These are phyloP conservation scores for Blastomyces percursus DNA, from an alignment of 2,329 filamentous ascomycete species.

Conservation along the genomic window DNA sequence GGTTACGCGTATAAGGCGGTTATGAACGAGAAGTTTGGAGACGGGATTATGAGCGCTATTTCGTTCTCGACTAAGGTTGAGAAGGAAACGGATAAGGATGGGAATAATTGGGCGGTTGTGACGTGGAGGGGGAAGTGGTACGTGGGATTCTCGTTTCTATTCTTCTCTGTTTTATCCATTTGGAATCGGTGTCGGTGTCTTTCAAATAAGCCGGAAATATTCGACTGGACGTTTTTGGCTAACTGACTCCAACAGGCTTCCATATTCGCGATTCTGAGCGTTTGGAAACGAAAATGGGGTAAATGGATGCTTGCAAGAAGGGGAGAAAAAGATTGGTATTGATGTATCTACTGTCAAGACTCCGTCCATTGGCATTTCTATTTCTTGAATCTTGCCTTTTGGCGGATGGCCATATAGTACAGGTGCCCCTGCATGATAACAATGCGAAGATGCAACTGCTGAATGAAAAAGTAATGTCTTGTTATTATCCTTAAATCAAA, in stretches of 20 bases:
- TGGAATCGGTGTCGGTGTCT: not conserved
- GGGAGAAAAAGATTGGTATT: not conserved
- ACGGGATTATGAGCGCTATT: conserved; percentile 96
- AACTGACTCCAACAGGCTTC: conserved; percentile 26
- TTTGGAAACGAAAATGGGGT: not conserved
- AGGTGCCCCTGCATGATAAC: not conserved
- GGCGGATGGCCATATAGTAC: not conserved
- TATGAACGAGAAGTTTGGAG: conserved; percentile 87
- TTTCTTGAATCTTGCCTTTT: not conserved
- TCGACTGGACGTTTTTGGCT: conserved; percentile 6
- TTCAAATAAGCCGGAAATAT: no score
- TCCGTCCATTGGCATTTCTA: not conserved
- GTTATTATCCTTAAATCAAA: not conserved
- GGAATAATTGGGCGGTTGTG: conserved; percentile 73
- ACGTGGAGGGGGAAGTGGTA: conserved; percentile 76
- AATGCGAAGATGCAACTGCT: not conserved
- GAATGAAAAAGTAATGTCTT: not conserved
- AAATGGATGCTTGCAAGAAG: not conserved
- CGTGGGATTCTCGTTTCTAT: conserved; percentile 20
- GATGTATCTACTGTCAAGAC: not conserved
- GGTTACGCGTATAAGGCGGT: conserved; percentile 93
- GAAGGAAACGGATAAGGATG: conserved; percentile 80
- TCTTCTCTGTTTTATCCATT: not conserved
- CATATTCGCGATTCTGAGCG: conserved; percentile 36
- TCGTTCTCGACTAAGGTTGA: conserved; percentile 83